Evolutionary conservation across 2,329 filamentous ascomycete species (phyloP).

Genomic region (Pestalotiopsis sp.): DNA sequence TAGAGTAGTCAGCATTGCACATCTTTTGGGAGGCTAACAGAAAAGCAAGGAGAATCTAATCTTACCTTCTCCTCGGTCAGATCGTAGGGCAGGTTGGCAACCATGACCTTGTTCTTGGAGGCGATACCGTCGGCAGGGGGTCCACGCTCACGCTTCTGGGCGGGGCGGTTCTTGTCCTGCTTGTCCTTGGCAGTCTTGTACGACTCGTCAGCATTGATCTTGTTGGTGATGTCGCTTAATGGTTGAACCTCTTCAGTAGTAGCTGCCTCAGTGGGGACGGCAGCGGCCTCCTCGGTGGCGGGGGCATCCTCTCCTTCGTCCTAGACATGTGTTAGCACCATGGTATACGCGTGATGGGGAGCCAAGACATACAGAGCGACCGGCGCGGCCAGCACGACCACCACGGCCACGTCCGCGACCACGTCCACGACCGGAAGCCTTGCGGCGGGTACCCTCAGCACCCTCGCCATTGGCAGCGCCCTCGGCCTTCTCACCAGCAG

Average conservation of each 20-base stretch:
- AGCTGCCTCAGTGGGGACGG: constrained; percentile 41
- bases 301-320: constrained; percentile 50
- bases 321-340: constrained; percentile 21
- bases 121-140: constrained; percentile 96
- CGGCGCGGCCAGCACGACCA: constrained; percentile 66
- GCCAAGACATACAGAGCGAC: constrained; percentile 51
- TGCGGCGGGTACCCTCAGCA: constrained; percentile 67
- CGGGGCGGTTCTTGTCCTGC: constrained; percentile 48
- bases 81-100: constrained; percentile 98
- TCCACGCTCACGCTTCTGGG: constrained; percentile 78
- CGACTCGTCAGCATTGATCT: constrained; percentile 38
- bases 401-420: constrained; percentile 69
- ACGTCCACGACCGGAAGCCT: constrained; percentile 65
- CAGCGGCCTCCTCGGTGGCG: constrained; percentile 44
- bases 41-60: neutral
- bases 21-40: neutral
- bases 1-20: neutral
- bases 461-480: constrained; percentile 73
- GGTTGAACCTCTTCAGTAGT: constrained; percentile 59
- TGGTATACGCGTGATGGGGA: neutral
- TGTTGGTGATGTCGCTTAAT: constrained; percentile 59
- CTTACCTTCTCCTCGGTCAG: constrained; percentile 94
- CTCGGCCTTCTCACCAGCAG: constrained; percentile 75
- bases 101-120: constrained; percentile 99
- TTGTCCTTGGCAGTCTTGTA: constrained; percentile 27